These are phyloP conservation scores for Diaporthe vaccinii DNA, from an alignment of 2,329 filamentous ascomycete genomes.

Conservation along the genomic window DNA sequence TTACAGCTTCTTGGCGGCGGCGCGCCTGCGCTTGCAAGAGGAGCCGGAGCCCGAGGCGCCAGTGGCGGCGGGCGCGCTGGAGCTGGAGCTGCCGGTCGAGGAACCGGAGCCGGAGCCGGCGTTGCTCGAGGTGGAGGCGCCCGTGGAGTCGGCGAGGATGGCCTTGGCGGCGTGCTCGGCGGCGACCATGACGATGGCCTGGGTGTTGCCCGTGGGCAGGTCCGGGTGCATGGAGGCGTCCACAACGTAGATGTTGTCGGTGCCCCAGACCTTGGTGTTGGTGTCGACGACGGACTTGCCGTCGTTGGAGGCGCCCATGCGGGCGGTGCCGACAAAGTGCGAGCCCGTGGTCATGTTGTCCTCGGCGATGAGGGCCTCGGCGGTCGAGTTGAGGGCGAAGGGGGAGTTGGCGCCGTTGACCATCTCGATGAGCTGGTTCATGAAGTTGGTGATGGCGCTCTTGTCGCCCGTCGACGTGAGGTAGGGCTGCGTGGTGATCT, in stretches of 20 bases:
- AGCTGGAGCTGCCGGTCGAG: constrained; percentile 10
- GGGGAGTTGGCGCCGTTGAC: constrained; percentile 45
- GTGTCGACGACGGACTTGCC: constrained; percentile 50
- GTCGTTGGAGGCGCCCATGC: constrained; percentile 50
- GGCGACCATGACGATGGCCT: constrained; percentile 55
- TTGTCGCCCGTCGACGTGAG: constrained; percentile 51
- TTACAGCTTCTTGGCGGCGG: constrained; percentile 34
- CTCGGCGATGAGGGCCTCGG: constrained; percentile 38
- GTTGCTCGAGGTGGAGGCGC: constrained; percentile 35
- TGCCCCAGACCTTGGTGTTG: constrained; percentile 67
- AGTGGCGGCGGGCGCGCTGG: neutral
- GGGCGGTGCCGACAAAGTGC: constrained; percentile 50
- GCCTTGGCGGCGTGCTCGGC: constrained; percentile 54
- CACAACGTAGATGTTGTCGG: constrained; percentile 73
- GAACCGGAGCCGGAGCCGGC: constrained; percentile 6
- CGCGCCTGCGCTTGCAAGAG: constrained; percentile 39
- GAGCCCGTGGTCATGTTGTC: constrained; percentile 45
- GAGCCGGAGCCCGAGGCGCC: constrained; percentile 9
- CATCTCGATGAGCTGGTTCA: constrained; percentile 47
- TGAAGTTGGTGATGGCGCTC: constrained; percentile 47
- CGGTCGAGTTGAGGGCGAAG: constrained; percentile 43
- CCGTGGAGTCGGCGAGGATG: constrained; percentile 39
- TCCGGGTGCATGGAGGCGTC: constrained; percentile 76
- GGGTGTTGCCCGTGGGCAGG: constrained; percentile 73
- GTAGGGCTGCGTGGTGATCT: constrained; percentile 55